A percentile compares a stretch with the other conserved stretches of the same genome.
phyloP scores from a whole-genome alignment of 2,329 filamentous ascomycete genomes.

The Diaporthe destruens region DNA sequence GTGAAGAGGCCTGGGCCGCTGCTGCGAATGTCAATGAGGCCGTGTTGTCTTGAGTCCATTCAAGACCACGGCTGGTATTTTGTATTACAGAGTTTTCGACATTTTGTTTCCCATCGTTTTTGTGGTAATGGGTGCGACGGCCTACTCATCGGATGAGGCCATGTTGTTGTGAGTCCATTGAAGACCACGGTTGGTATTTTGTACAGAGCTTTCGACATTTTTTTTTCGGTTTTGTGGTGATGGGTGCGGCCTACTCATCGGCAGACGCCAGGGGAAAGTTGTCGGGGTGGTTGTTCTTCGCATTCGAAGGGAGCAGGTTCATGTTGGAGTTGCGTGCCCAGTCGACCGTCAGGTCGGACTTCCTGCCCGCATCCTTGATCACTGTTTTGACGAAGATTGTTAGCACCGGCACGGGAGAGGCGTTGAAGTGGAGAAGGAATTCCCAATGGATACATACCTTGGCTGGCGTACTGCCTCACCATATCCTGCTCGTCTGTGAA shows the following conservation, averaged over 20 bases:
- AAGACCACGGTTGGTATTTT: too few species aligned
- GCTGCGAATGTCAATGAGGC: not conserved
- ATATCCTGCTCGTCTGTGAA: not conserved
- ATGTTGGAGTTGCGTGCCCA: conserved; percentile 8
- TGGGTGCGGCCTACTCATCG: not conserved
- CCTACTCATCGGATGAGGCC: not conserved
- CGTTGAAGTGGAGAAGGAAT: not conserved
- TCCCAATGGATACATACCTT: not conserved
- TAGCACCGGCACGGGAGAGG: not conserved
- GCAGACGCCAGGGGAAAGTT: not conserved
- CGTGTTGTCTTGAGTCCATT: not conserved
- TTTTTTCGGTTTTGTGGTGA: too few species aligned
- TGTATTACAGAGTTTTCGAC: conserved; percentile 9
- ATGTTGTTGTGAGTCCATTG: not conserved
- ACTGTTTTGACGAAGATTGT: not conserved
- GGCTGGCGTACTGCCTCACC: conserved; percentile 2
- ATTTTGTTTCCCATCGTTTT: not conserved
- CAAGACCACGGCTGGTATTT: not conserved
- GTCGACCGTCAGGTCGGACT: conserved; percentile 13
- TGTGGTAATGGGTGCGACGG: too few species aligned
- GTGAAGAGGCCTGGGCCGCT: too few species aligned
- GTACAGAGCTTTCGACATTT: too few species aligned
- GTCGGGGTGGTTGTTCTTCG: not conserved
- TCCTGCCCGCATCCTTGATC: conserved; percentile 10
- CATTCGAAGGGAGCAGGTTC: not conserved